These are phyloP conservation scores for Mycena capillaripes DNA, from an alignment of 768 basidiomycete species.

Conservation along the genomic window DNA sequence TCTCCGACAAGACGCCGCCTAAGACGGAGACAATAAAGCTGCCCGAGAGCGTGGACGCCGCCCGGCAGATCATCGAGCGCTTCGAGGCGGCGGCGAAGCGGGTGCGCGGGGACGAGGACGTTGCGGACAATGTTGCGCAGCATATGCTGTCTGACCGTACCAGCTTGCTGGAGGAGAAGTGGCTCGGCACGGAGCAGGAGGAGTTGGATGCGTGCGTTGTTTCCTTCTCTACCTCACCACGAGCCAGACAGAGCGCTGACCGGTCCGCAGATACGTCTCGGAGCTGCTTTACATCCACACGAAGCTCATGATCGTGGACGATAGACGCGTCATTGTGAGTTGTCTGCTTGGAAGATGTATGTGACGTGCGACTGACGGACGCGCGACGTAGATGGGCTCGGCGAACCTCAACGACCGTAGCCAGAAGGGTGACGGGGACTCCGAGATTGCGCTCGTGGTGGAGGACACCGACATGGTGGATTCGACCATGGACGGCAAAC, in stretches of 20 bases:
- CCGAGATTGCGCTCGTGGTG: slow-evolving; percentile 93
- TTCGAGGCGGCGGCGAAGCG: slow-evolving; percentile 79
- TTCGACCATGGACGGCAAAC: slow-evolving; percentile 83
- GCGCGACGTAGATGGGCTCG: slow-evolving; percentile 79
- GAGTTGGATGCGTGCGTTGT: slow-evolving; percentile 81
- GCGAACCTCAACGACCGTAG: slow-evolving; percentile 94
- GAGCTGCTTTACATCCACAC: slow-evolving; percentile 88
- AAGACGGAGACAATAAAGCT: slow-evolving; percentile 76
- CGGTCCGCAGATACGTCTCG: slow-evolving; percentile 75
- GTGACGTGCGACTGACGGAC: not conserved
- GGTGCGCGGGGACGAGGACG: slow-evolving; percentile 70
- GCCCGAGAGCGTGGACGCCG: slow-evolving; percentile 77
- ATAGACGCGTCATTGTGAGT: slow-evolving; percentile 88
- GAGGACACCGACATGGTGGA: slow-evolving; percentile 88
- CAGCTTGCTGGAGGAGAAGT: slow-evolving; percentile 79
- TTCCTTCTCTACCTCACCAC: slow-evolving; percentile 18
- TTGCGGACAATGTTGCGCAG: slow-evolving; percentile 85
- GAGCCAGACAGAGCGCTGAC: slow-evolving; percentile 27
- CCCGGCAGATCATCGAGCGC: slow-evolving; percentile 71
- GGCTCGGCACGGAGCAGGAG: slow-evolving; percentile 88
- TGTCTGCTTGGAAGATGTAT: too few species aligned
- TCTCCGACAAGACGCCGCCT: slow-evolving; percentile 62
- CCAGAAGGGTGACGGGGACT: slow-evolving; percentile 94
- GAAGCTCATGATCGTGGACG: slow-evolving; percentile 96
- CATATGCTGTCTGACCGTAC: slow-evolving; percentile 80